A percentile compares a stretch with the other conserved stretches of the same genome.
Evolutionary conservation across 2,329 filamentous ascomycete genomes (phyloP).

Genomic region (Talaromyces sp.): DNA sequence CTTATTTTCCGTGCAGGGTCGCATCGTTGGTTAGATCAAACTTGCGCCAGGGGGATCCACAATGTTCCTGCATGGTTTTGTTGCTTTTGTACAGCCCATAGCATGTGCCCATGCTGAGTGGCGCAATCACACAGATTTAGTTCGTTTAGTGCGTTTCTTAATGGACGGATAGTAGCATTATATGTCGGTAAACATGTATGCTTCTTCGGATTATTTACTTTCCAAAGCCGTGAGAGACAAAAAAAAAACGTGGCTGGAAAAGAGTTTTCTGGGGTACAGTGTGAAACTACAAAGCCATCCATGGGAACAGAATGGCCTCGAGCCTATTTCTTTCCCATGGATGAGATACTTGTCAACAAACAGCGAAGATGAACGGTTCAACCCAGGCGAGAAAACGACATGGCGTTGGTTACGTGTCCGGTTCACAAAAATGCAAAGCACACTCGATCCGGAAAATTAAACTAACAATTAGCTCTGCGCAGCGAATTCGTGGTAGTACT

Average conservation of each 20-base stretch:
- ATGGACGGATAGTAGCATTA: background rate
- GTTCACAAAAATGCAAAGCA: background rate
- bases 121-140: background rate
- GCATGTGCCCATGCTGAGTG: background rate
- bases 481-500: background rate
- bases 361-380: background rate
- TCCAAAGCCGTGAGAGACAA: background rate
- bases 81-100: background rate
- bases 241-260: background rate
- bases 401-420: background rate
- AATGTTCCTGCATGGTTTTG: constrained; percentile 1
- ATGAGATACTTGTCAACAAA: background rate
- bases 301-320: background rate
- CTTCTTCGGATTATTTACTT: background rate
- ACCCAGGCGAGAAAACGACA: background rate
- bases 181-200: background rate
- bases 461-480: background rate
- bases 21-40: constrained; percentile 5
- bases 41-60: background rate
- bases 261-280: background rate
- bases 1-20: constrained; percentile 10
- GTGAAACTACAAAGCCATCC: background rate
- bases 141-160: background rate
- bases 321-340: background rate
- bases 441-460: background rate